phyloP scores from a whole-genome alignment of 306 rosid genomes.

The Quercus alba region DNA sequence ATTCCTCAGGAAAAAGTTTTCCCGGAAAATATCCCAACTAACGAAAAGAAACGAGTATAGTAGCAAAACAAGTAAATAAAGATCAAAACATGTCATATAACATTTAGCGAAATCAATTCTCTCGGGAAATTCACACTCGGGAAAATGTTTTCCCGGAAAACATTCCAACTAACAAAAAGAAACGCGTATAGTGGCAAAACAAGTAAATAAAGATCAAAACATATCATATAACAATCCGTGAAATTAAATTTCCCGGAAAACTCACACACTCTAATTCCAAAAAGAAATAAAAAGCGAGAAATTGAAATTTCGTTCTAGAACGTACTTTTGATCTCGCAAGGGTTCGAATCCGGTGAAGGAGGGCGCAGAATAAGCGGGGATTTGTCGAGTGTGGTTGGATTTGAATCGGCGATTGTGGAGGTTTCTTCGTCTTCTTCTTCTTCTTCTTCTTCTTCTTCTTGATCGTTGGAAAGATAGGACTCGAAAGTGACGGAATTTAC shows the following conservation, averaged over 20 bases:
- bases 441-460: constrained; percentile 19
- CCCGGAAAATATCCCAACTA: not conserved
- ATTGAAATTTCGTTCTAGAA: not conserved
- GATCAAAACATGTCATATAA: no score
- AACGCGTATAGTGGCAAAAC: no score
- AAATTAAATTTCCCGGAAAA: not conserved
- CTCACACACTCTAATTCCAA: not conserved
- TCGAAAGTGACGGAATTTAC: constrained; percentile 45
- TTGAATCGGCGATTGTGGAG: not conserved
- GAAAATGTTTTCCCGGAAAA: not conserved
- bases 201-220: no score
- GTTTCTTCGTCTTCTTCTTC: not conserved
- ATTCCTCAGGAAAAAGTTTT: not conserved
- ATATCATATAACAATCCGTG: no score
- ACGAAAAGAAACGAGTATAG: not conserved
- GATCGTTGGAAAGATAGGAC: constrained; percentile 40
- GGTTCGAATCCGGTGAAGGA: constrained; percentile 52
- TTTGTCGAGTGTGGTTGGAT: constrained; percentile 2
- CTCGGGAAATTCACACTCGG: not conserved
- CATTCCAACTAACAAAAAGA: no score
- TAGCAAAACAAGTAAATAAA: no score
- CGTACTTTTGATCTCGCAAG: constrained; percentile 82
- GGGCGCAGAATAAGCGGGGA: constrained; percentile 56
- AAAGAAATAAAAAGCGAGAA: not conserved
- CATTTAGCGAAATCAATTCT: not conserved